phyloP scores from a whole-genome alignment of 306 rosid genomes.

The Cicer chorassanicum region DNA sequence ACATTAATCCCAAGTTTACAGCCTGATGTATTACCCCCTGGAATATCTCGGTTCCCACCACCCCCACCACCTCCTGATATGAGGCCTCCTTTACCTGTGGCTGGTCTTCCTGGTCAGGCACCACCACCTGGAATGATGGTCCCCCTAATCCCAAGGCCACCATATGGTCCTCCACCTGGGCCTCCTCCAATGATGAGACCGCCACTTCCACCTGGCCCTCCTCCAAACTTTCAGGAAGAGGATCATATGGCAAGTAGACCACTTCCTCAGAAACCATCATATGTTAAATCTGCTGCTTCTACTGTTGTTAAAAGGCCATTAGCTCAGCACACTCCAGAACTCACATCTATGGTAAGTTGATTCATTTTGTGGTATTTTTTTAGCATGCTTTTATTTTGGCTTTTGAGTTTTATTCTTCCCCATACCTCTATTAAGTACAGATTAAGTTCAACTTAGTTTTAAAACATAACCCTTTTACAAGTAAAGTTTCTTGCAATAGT shows the following conservation, averaged over 20 bases:
- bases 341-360: conserved; percentile 88
- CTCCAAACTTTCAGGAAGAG: conserved; percentile 81
- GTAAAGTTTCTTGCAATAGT: conserved; percentile 6
- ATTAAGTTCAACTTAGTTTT: not conserved
- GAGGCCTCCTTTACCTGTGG: conserved; percentile 70
- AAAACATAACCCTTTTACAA: not conserved
- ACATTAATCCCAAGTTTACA: conserved; percentile 62
- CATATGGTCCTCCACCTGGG: conserved; percentile 95
- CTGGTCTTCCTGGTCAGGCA: conserved; percentile 75
- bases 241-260: conserved; percentile 56
- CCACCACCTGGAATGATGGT: conserved; percentile 87
- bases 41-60: conserved; percentile 79
- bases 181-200: conserved; percentile 99
- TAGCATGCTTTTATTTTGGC: conserved; percentile 1
- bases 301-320: conserved; percentile 96
- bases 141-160: conserved; percentile 82
- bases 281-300: conserved; percentile 95
- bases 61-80: conserved; percentile 94
- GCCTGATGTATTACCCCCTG: conserved; percentile 88
- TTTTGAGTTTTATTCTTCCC: conserved; percentile 30
- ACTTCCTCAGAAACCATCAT: conserved; percentile 81
- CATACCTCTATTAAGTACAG: not conserved
- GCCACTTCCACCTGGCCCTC: conserved; percentile 99
- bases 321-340: conserved; percentile 99
- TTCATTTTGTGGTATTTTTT: conserved; percentile 23